These are phyloP conservation scores for Tylopilus intermedius DNA, from an alignment of 768 basidiomycete species.

Conservation along the genomic window DNA sequence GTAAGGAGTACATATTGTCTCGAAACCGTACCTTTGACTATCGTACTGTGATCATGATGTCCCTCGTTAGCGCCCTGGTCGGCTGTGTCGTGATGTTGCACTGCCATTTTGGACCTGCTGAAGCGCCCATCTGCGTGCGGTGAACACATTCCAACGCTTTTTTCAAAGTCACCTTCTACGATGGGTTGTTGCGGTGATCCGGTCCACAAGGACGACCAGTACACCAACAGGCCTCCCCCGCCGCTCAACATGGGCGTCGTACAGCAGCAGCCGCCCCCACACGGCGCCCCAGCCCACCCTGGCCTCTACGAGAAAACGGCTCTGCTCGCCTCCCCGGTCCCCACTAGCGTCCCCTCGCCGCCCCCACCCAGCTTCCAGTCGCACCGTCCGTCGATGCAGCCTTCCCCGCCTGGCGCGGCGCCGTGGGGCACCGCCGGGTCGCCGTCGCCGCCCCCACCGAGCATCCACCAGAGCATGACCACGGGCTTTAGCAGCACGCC, in stretches of 20 bases:
- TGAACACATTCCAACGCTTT: not conserved
- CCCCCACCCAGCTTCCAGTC: conserved; percentile 38
- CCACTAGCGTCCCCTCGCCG: conserved; percentile 33
- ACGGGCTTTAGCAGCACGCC: not conserved
- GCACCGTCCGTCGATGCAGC: conserved; percentile 19
- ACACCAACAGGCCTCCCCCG: conserved; percentile 30
- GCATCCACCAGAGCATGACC: conserved; percentile 4
- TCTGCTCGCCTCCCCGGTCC: conserved; percentile 34
- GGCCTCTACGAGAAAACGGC: conserved; percentile 36
- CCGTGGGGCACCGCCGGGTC: conserved; percentile 23
- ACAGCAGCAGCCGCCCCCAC: conserved; percentile 49
- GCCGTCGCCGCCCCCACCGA: conserved; percentile 30
- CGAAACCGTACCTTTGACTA: too few relatives aligned
- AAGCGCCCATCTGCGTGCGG: conserved; percentile 11
- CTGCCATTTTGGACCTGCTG: conserved; percentile 8
- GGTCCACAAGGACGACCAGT: conserved; percentile 27
- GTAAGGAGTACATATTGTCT: too few relatives aligned
- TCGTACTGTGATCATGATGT: not conserved
- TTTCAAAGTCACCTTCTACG: not conserved
- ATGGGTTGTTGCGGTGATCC: conserved; percentile 72
- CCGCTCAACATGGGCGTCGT: conserved; percentile 34
- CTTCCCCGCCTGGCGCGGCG: conserved; percentile 12
- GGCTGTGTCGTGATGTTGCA: not conserved
- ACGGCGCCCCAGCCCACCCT: conserved; percentile 27
- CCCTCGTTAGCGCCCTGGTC: not conserved